Conservation (phyloP, 805 yeast genomes). For the Kodamaea sagamina region DNA sequence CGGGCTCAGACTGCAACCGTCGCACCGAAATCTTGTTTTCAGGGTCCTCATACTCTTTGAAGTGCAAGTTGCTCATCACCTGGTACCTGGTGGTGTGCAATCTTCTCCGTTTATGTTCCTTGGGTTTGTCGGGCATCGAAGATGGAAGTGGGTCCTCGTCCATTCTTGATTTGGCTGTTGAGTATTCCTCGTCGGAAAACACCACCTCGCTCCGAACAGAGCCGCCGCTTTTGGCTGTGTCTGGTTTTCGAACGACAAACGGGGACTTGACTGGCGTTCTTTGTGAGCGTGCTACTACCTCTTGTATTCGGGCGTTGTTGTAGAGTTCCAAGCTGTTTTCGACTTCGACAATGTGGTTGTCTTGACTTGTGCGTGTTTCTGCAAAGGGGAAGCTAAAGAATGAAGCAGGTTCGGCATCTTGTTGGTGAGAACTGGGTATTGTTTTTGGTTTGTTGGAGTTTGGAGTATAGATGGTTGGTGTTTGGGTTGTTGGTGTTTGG, state of each 20-base stretch:
- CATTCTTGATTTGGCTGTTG: slow-evolving; percentile 28
- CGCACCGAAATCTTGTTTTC: slow-evolving; percentile 20
- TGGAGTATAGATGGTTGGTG: not conserved
- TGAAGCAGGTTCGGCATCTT: slow-evolving; percentile 3
- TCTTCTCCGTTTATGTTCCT: slow-evolving; percentile 12
- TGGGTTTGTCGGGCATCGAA: slow-evolving; percentile 10
- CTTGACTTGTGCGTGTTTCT: slow-evolving; percentile 9
- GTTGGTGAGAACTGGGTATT: slow-evolving; percentile 5
- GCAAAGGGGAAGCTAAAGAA: slow-evolving; percentile 19
- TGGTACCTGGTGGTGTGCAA: slow-evolving; percentile 22
- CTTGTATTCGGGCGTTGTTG: slow-evolving; percentile 1
- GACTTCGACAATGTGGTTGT: slow-evolving; percentile 12
- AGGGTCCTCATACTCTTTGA: slow-evolving; percentile 20
- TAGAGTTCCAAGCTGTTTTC: slow-evolving; percentile 12
- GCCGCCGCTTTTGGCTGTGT: not conserved
- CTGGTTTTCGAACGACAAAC: slow-evolving; percentile 3
- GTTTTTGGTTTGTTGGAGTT: not conserved
- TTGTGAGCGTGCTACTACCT: slow-evolving; percentile 6
- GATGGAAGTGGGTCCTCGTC: slow-evolving; percentile 3
- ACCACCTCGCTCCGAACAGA: slow-evolving; percentile 13
- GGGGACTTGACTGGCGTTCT: slow-evolving; percentile 12
- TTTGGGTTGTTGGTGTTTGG: not conserved
- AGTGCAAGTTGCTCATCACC: slow-evolving; percentile 20
- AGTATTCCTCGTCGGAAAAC: slow-evolving; percentile 18
- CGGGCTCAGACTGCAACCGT: slow-evolving; percentile 21